phyloP scores from a whole-genome alignment of 2,329 filamentous ascomycete genomes.

The Botrytis byssoidea region DNA sequence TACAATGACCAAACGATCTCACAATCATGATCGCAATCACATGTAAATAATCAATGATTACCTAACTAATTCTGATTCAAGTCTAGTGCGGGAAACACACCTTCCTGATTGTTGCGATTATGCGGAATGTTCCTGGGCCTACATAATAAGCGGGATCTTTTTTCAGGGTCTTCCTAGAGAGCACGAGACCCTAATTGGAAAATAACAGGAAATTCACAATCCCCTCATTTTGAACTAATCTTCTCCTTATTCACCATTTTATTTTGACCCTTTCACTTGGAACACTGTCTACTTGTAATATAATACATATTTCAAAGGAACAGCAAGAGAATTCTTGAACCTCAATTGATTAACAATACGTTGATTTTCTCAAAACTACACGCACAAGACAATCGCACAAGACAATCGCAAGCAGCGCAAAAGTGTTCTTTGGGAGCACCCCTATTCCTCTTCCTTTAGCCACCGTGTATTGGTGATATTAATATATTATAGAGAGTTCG shows the following conservation, averaged over 20 bases:
- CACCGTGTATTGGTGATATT: neutral
- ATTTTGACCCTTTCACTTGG: neutral
- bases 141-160: neutral
- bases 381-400: neutral
- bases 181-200: conserved; percentile 8
- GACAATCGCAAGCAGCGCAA: neutral
- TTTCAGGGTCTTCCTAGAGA: conserved; percentile 1
- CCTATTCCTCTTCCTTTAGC: neutral
- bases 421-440: neutral
- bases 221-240: neutral
- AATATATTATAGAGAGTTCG: neutral
- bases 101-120: conserved; percentile 12
- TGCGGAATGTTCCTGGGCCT: conserved; percentile 14
- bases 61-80: neutral
- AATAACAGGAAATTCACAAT: conserved; percentile 7
- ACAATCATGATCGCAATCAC: neutral
- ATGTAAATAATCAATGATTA: conserved; percentile 8
- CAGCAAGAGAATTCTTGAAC: neutral
- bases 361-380: neutral
- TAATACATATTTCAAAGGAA: neutral
- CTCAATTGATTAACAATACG: neutral
- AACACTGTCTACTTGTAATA: neutral
- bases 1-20: neutral
- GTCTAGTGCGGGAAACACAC: neutral
- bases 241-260: neutral